Conservation (phyloP, 495 filamentous ascomycete genomes). For the Trichoderma orchidacearum region DNA sequence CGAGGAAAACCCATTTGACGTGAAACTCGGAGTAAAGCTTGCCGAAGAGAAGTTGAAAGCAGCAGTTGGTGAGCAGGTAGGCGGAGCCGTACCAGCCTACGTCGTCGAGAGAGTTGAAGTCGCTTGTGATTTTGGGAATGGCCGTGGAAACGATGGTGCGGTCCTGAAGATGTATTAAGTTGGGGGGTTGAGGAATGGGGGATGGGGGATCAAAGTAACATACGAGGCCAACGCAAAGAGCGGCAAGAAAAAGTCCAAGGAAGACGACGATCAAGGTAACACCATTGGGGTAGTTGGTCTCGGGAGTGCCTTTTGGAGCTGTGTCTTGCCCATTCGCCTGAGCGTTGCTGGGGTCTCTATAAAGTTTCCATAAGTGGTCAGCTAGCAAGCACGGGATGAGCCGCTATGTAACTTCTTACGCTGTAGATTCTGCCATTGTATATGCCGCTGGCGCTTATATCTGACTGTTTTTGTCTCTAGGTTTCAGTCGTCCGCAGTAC, state of each 20-base stretch:
- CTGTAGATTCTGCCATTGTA: neutral
- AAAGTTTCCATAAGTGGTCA: neutral
- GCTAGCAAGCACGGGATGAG: no score
- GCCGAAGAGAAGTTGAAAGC: conserved; percentile 37
- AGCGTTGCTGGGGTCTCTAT: neutral
- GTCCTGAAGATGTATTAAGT: conserved; percentile 8
- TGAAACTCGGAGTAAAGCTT: conserved; percentile 35
- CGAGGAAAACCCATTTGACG: conserved; percentile 26
- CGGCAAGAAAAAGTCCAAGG: neutral
- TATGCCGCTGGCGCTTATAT: neutral
- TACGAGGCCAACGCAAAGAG: conserved; percentile 1
- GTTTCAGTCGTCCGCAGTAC: no score
- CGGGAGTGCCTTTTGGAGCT: neutral
- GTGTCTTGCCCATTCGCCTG: neutral
- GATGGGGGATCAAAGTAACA: neutral
- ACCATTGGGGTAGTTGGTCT: neutral
- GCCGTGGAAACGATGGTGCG: conserved; percentile 22
- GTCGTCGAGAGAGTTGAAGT: conserved; percentile 31
- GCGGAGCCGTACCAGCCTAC: conserved; percentile 37
- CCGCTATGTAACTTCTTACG: neutral
- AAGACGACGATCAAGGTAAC: neutral
- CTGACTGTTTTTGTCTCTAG: no score
- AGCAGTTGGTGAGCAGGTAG: conserved; percentile 37
- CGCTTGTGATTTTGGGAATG: conserved; percentile 32
- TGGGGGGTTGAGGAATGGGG: neutral